Conservation (phyloP, 192 early-diverging fungal genomes). For the Borealophlyctis nickersoniae region DNA sequence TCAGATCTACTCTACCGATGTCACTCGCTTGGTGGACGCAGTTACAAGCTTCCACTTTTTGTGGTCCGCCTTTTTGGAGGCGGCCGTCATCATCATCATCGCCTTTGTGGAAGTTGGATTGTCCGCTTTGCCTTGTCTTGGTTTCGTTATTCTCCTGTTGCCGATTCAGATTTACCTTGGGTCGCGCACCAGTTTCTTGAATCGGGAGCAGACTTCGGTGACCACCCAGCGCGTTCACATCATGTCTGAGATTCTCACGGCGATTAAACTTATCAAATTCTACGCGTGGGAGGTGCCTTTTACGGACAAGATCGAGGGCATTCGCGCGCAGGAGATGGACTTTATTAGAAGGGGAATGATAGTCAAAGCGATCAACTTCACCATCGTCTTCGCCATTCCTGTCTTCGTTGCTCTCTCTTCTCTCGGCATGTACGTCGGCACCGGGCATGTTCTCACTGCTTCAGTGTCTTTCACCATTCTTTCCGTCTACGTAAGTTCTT, state of each 20-base stretch:
- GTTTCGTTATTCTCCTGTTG: conserved; percentile 50
- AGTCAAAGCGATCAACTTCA: conserved; percentile 60
- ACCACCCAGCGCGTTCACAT: conserved; percentile 65
- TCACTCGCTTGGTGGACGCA: conserved; percentile 56
- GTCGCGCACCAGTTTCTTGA: conserved; percentile 39
- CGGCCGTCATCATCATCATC: conserved; percentile 49
- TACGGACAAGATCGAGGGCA: conserved; percentile 49
- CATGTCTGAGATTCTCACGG: conserved; percentile 71
- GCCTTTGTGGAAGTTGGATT: conserved; percentile 48
- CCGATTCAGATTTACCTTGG: conserved; percentile 63
- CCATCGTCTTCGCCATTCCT: conserved; percentile 62
- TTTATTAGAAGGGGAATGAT: conserved; percentile 49
- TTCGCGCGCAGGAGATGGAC: conserved; percentile 55
- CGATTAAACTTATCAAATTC: conserved; percentile 75
- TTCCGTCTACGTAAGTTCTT: too few species aligned
- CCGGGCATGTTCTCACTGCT: conserved; percentile 40
- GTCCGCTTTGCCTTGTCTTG: conserved; percentile 55
- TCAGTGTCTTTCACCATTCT: conserved; percentile 60
- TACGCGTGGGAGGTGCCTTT: conserved; percentile 76
- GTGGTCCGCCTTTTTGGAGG: conserved; percentile 67
- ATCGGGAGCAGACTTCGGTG: conserved; percentile 48
- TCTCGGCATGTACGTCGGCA: conserved; percentile 33
- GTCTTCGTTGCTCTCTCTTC: conserved; percentile 48
- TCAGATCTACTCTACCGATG: conserved; percentile 63
- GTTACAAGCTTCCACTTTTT: conserved; percentile 71